Evolutionary conservation across 179 eudicot genomes (phyloP).

Genomic region (Amaranthus tricolor): DNA sequence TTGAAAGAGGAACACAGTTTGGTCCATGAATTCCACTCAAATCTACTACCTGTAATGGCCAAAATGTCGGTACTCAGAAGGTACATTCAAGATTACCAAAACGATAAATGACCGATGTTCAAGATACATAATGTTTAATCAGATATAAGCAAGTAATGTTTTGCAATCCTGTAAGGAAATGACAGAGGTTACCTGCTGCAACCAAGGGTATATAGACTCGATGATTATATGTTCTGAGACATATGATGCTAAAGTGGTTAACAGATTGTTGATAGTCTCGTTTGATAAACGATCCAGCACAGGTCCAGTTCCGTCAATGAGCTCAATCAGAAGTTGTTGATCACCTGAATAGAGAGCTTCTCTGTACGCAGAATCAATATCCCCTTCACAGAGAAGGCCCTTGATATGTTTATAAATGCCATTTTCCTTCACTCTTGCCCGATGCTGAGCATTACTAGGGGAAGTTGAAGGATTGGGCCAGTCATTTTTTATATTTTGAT

Average conservation of each 20-base stretch:
- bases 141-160: no score
- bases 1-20: conserved; percentile 50
- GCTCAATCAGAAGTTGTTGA: conserved; percentile 59
- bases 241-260: conserved; percentile 49
- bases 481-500: conserved; percentile 33
- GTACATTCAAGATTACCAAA: no score
- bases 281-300: conserved; percentile 66
- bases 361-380: conserved; percentile 69
- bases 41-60: conserved; percentile 51
- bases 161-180: no score
- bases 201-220: conserved; percentile 68
- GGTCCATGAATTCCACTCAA: conserved; percentile 59
- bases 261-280: conserved; percentile 52
- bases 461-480: conserved; percentile 25
- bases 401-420: conserved; percentile 46
- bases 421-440: conserved; percentile 31
- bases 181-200: conserved; percentile 71
- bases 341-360: conserved; percentile 68
- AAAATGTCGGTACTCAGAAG: conserved; percentile 13
- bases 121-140: no score
- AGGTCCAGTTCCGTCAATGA: conserved; percentile 78
- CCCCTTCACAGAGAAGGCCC: conserved; percentile 51
- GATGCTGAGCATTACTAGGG: conserved; percentile 29
- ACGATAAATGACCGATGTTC: no score
- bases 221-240: conserved; percentile 51